Conservation (phyloP, 768 basidiomycete species). For the Paxillus rubicundulus region DNA sequence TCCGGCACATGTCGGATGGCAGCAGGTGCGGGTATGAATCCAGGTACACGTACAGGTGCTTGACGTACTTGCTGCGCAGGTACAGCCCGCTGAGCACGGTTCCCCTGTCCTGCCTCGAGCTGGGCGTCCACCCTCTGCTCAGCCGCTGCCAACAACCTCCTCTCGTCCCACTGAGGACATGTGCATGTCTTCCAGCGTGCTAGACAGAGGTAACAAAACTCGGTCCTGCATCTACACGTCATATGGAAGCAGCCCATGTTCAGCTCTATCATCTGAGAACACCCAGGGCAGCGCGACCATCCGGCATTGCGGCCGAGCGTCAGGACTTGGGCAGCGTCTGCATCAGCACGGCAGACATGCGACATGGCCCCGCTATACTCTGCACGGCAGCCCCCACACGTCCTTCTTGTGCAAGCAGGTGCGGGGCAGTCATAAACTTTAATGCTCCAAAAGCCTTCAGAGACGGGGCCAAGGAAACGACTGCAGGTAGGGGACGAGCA, state of each 20-base stretch:
- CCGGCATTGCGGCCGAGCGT: too few relatives aligned
- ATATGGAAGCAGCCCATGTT: too few relatives aligned
- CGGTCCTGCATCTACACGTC: too few relatives aligned
- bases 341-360: too few relatives aligned
- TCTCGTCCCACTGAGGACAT: constrained; percentile 70
- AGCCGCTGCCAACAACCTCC: constrained; percentile 36
- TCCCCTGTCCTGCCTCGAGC: constrained; percentile 29
- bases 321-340: too few relatives aligned
- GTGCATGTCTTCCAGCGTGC: constrained; percentile 60
- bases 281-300: too few relatives aligned
- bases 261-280: too few relatives aligned
- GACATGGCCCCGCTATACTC: too few relatives aligned
- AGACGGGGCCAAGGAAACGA: constrained; percentile 36
- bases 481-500: constrained; percentile 36
- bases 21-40: background rate
- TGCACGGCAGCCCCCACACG: constrained; percentile 48
- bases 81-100: constrained; percentile 32
- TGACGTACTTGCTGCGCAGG: constrained; percentile 13
- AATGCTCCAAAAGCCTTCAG: constrained; percentile 20
- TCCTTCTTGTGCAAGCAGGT: constrained; percentile 16
- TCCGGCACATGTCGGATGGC: too few relatives aligned
- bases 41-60: background rate
- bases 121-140: constrained; percentile 42
- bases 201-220: too few relatives aligned
- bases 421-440: constrained; percentile 21